Percentiles rank a stretch among this genome's conserved stretches.
Conservation (phyloP, 768 basidiomycete genomes). For the Lyophyllum atratum region DNA sequence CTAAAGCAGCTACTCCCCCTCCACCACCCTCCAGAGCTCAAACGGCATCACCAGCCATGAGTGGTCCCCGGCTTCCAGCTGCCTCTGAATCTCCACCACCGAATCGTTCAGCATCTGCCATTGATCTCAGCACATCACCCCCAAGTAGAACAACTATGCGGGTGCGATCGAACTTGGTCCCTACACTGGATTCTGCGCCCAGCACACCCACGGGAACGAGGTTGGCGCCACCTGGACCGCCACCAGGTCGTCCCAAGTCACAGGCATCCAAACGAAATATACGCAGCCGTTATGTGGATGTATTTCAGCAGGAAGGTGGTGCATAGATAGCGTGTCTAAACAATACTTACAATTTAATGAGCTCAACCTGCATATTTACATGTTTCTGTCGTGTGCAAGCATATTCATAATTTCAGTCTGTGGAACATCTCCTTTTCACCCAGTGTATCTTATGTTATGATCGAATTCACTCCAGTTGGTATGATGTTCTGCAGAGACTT, state of each 20-base stretch:
- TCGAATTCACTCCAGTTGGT: too few species aligned
- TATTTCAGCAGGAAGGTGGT: constrained; percentile 65
- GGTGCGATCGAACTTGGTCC: constrained; percentile 66
- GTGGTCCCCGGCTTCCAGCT: constrained; percentile 33
- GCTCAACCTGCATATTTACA: constrained; percentile 14
- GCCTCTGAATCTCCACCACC: constrained; percentile 38
- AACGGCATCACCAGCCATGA: constrained; percentile 77
- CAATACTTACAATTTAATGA: not conserved
- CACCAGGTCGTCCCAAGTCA: constrained; percentile 55
- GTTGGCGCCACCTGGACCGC: constrained; percentile 48
- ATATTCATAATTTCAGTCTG: constrained; percentile 6
- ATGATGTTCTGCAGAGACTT: too few species aligned
- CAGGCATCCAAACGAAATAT: constrained; percentile 74
- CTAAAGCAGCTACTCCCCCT: constrained; percentile 56
- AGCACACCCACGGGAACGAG: constrained; percentile 48
- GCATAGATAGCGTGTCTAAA: constrained; percentile 18
- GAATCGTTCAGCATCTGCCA: constrained; percentile 61
- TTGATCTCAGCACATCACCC: constrained; percentile 57
- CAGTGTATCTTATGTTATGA: too few species aligned
- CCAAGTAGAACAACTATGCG: constrained; percentile 55
- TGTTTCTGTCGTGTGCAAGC: constrained; percentile 3
- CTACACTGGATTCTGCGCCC: constrained; percentile 49
- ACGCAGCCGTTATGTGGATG: constrained; percentile 86
- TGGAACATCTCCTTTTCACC: not conserved
- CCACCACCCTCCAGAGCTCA: constrained; percentile 86